Evolutionary conservation across 1,284 basidiomycete genomes (phyloP).

Genomic region (Cystobasidium slooffiae): DNA sequence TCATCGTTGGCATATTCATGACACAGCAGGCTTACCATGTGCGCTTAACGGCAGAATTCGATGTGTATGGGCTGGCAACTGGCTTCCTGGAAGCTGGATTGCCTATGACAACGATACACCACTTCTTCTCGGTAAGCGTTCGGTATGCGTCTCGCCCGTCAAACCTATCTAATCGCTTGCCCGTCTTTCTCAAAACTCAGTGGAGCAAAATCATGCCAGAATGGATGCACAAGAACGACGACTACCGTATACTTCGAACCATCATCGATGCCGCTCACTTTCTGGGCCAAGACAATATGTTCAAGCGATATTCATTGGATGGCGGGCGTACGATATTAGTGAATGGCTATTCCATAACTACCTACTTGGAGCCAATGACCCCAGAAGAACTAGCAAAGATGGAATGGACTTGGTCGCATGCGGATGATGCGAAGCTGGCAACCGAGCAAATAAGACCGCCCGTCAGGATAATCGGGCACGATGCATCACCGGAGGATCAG

Average conservation of each 20-base stretch:
- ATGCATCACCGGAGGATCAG: neutral
- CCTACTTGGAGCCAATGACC: conserved; percentile 10
- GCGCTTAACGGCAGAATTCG: conserved; percentile 1
- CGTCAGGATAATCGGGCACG: conserved; percentile 8
- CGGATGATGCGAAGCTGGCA: neutral
- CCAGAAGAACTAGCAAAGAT: conserved; percentile 8
- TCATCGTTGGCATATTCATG: neutral
- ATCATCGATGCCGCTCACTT: conserved; percentile 16
- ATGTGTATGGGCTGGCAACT: conserved; percentile 16
- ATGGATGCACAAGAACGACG: conserved; percentile 19
- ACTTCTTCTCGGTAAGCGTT: conserved; percentile 20
- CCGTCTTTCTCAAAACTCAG: neutral
- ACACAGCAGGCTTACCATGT: too few relatives aligned
- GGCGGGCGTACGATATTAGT: conserved; percentile 17
- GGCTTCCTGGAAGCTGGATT: conserved; percentile 12
- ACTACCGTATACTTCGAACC: neutral
- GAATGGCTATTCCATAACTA: conserved; percentile 29
- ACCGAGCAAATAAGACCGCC: conserved; percentile 13
- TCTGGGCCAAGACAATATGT: conserved; percentile 25
- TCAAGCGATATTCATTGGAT: conserved; percentile 25
- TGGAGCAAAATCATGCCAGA: conserved; percentile 19
- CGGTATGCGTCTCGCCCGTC: neutral
- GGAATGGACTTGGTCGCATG: conserved; percentile 15
- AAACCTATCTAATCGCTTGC: neutral
- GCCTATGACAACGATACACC: conserved; percentile 20